Percentiles rank a stretch among this genome's conserved stretches.
phyloP scores from a whole-genome alignment of 1,284 basidiomycete species.

The Ceratobasidium sp. region DNA sequence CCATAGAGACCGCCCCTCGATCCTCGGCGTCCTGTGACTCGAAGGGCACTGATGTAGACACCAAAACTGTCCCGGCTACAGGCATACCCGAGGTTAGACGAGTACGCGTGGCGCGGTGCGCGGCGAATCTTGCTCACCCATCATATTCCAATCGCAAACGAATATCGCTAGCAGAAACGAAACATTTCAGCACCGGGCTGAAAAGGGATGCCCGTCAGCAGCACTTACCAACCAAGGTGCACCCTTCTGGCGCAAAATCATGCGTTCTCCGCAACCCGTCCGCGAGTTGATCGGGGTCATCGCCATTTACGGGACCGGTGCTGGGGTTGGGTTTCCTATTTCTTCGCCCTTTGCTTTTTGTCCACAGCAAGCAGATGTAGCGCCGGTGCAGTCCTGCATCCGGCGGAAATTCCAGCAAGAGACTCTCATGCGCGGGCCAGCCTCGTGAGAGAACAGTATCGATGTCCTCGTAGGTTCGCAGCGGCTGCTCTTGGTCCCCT shows the following conservation, averaged over 20 bases:
- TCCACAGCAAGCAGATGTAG: slow-evolving; percentile 21
- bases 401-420: slow-evolving; percentile 35
- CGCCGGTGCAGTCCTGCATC: slow-evolving; percentile 38
- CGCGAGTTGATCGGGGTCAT: slow-evolving; percentile 38
- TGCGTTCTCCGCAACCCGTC: slow-evolving; percentile 30
- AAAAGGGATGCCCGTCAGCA: no score
- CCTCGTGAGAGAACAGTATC: slow-evolving; percentile 44
- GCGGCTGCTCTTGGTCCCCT: slow-evolving; percentile 36
- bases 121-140: slow-evolving; percentile 9
- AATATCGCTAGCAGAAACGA: slow-evolving; percentile 43
- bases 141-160: slow-evolving; percentile 46
- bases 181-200: slow-evolving; percentile 33
- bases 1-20: slow-evolving; percentile 42
- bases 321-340: slow-evolving; percentile 25
- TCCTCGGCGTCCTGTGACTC: slow-evolving; percentile 45
- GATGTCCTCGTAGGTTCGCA: slow-evolving; percentile 45
- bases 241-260: slow-evolving; percentile 33
- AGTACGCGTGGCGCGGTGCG: not conserved
- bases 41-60: slow-evolving; percentile 44
- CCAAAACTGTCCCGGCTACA: slow-evolving; percentile 42
- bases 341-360: slow-evolving; percentile 34
- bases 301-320: slow-evolving; percentile 20
- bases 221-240: slow-evolving; percentile 43
- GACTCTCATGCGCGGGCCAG: slow-evolving; percentile 43
- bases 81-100: not conserved